Percentiles rank a stretch among this genome's conserved stretches.
Evolutionary conservation across 1,284 basidiomycete species (phyloP).

Genomic region (Baeospora myosura): DNA sequence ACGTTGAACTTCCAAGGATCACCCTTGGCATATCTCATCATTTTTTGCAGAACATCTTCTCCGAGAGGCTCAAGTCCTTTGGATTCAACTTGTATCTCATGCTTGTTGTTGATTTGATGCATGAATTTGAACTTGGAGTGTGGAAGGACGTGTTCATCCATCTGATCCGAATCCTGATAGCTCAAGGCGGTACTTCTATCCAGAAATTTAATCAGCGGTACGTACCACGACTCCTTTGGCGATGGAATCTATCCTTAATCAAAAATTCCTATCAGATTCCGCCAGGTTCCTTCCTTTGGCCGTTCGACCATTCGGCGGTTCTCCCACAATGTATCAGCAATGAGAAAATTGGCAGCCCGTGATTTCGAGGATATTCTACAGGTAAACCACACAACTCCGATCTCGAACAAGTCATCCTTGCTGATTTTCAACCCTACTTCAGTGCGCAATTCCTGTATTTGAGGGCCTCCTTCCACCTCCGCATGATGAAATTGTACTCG

Average conservation of each 20-base stretch:
- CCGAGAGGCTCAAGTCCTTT: conserved; percentile 1
- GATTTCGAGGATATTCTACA: conserved; percentile 23
- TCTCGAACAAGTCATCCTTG: no score
- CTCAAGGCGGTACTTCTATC: no score
- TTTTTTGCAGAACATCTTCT: conserved; percentile 21
- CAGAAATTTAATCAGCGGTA: conserved; percentile 12
- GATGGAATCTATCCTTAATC: not conserved
- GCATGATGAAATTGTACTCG: not conserved
- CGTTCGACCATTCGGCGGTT: conserved; percentile 16
- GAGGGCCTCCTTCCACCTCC: conserved; percentile 1
- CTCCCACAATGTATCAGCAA: conserved; percentile 13
- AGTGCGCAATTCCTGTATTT: conserved; percentile 7
- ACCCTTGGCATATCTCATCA: no score
- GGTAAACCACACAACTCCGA: no score
- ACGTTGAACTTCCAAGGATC: no score
- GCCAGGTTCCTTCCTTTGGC: conserved; percentile 14
- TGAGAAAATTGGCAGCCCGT: conserved; percentile 17
- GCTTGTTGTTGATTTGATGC: conserved; percentile 19
- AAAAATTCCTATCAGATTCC: no score
- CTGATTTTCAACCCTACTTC: not conserved
- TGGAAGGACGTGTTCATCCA: conserved; percentile 21
- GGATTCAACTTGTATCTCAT: conserved; percentile 15
- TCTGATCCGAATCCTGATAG: conserved; percentile 18
- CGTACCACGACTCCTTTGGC: not conserved
- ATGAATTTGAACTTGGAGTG: conserved; percentile 20